Evolutionary conservation across 1,139 yeast species (phyloP).

Genomic region (Geotrichum candidum): DNA sequence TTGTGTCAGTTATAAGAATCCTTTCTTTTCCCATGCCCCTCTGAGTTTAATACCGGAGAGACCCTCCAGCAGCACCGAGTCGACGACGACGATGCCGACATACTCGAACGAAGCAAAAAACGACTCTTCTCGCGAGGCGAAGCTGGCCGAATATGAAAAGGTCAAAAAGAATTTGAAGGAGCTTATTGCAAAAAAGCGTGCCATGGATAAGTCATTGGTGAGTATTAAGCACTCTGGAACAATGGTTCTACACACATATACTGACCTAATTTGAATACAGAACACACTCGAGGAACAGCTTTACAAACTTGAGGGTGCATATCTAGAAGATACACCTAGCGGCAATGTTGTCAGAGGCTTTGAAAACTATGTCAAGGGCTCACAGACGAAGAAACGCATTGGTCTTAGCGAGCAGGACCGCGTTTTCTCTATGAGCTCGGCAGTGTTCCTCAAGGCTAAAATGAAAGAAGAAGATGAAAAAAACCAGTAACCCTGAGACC

Average conservation of each 20-base stretch:
- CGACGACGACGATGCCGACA: conserved; percentile 6
- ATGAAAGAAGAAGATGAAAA: conserved; percentile 28
- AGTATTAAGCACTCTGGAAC: conserved; percentile 12
- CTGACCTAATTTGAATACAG: conserved; percentile 5
- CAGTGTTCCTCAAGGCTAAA: conserved; percentile 52
- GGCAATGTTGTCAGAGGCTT: conserved; percentile 89
- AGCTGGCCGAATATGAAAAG: conserved; percentile 55
- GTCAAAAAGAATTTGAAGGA: conserved; percentile 63
- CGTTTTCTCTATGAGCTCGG: conserved; percentile 75
- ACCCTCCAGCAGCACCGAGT: neutral
- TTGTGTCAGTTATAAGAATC: neutral
- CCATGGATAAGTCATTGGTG: conserved; percentile 56
- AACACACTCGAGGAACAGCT: conserved; percentile 64
- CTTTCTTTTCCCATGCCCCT: neutral
- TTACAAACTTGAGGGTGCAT: conserved; percentile 74
- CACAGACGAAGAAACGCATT: conserved; percentile 48
- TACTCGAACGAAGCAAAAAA: conserved; percentile 4
- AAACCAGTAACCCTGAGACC: neutral
- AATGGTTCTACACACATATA: neutral
- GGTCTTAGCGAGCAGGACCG: conserved; percentile 75
- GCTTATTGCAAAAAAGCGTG: conserved; percentile 57
- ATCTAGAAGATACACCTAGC: conserved; percentile 61
- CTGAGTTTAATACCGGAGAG: neutral
- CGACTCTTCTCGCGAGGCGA: conserved; percentile 12
- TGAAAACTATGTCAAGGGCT: conserved; percentile 65